Conservation (phyloP, 2,329 filamentous ascomycete species). For the Pseudonectria foliicola region DNA sequence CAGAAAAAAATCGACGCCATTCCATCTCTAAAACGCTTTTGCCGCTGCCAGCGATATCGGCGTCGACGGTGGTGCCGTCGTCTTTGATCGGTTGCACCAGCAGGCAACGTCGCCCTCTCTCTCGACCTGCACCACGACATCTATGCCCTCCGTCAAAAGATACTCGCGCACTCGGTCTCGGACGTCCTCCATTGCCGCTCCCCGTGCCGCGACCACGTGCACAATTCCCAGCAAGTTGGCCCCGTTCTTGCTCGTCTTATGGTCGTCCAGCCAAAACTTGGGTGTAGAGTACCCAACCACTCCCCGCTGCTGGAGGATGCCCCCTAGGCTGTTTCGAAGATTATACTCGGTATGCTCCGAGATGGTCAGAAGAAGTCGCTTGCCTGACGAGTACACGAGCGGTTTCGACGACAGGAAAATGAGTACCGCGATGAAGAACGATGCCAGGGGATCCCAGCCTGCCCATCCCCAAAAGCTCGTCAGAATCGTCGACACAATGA, state of each 20-base stretch:
- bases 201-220: slow-evolving; percentile 69
- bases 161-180: slow-evolving; percentile 68
- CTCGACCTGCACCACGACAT: slow-evolving; percentile 83
- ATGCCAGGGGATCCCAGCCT: slow-evolving; percentile 90
- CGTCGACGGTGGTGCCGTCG: slow-evolving; percentile 19
- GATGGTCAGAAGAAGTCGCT: slow-evolving; percentile 74
- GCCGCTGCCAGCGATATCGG: slow-evolving; percentile 23
- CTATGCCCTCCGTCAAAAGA: slow-evolving; percentile 62
- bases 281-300: slow-evolving; percentile 82
- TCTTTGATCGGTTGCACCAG: slow-evolving; percentile 43
- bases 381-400: slow-evolving; percentile 76
- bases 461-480: slow-evolving; percentile 86
- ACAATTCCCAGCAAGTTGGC: slow-evolving; percentile 71
- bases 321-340: slow-evolving; percentile 77
- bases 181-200: slow-evolving; percentile 74
- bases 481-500: slow-evolving; percentile 83
- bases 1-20: slow-evolving; percentile 1
- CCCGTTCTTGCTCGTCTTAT: slow-evolving; percentile 34
- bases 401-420: slow-evolving; percentile 92
- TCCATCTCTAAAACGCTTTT: slow-evolving; percentile 27
- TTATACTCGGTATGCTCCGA: slow-evolving; percentile 82
- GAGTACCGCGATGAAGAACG: slow-evolving; percentile 84
- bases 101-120: slow-evolving; percentile 65
- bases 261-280: slow-evolving; percentile 87
- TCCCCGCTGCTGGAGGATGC: slow-evolving; percentile 72